phyloP scores from a whole-genome alignment of 306 rosid genomes.

The Medicago lupulina region DNA sequence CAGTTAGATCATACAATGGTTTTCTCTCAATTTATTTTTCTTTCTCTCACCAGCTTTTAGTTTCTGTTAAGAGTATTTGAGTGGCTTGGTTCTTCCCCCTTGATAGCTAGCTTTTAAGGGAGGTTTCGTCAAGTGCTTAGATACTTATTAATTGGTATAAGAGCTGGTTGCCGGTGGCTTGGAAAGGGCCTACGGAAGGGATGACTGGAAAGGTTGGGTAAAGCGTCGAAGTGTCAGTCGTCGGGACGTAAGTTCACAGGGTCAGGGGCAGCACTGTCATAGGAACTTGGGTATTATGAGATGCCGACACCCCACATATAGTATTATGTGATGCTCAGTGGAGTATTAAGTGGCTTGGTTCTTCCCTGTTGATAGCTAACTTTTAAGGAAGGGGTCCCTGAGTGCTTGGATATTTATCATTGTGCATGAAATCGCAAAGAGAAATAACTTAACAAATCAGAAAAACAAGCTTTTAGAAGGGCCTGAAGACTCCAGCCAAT shows the following conservation, averaged over 20 bases:
- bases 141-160: not conserved
- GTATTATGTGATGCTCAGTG: not conserved
- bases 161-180: not conserved
- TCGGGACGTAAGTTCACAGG: not conserved
- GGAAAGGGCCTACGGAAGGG: not conserved
- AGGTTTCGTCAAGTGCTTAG: not conserved
- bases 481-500: constrained; percentile 22
- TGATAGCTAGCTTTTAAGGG: not conserved
- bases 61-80: not conserved
- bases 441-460: not conserved
- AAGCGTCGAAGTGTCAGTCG: not conserved
- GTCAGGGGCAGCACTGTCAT: not conserved
- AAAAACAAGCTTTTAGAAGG: constrained; percentile 12
- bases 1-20: no score
- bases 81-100: not conserved
- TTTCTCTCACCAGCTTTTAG: no score
- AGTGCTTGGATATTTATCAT: not conserved
- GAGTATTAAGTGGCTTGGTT: not conserved
- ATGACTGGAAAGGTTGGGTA: not conserved
- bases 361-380: not conserved
- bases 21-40: no score
- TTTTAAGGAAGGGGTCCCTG: not conserved
- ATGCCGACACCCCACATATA: not conserved
- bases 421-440: constrained; percentile 1
- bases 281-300: not conserved